These are phyloP conservation scores for Dendrothele bispora DNA, from an alignment of 768 basidiomycete genomes.

Conservation along the genomic window DNA sequence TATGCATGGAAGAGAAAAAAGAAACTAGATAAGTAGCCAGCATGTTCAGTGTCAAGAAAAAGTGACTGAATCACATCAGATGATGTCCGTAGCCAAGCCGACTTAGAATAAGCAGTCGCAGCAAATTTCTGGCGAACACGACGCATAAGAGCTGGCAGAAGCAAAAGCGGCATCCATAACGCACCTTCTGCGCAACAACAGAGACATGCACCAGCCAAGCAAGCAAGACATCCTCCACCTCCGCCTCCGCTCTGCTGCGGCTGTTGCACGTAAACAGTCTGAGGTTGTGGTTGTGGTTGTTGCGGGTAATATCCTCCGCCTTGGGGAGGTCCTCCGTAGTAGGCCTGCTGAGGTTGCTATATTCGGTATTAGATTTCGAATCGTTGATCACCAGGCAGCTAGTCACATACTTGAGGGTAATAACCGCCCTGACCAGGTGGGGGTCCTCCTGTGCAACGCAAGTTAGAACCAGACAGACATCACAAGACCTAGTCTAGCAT, in stretches of 20 bases:
- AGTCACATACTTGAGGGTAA: constrained; percentile 50
- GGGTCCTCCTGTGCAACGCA: constrained; percentile 45
- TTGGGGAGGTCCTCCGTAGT: constrained; percentile 47
- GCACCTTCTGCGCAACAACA: constrained; percentile 78
- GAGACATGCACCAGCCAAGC: constrained; percentile 59
- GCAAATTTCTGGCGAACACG: constrained; percentile 50
- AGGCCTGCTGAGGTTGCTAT: constrained; percentile 71
- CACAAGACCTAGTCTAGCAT: no score
- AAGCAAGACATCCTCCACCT: constrained; percentile 55
- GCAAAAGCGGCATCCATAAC: constrained; percentile 22
- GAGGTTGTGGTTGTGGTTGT: constrained; percentile 54
- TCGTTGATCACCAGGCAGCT: background rate
- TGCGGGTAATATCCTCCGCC: constrained; percentile 50
- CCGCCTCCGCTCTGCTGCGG: constrained; percentile 46
- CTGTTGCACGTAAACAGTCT: constrained; percentile 80
- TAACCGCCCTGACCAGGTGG: constrained; percentile 70
- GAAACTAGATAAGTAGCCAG: background rate
- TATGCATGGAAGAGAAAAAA: background rate
- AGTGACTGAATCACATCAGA: background rate
- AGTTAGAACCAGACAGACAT: constrained; percentile 4
- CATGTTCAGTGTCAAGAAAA: no score
- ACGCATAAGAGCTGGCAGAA: constrained; percentile 2
- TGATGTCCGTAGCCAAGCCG: no score
- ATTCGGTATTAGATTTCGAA: constrained; percentile 1
- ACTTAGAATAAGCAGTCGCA: constrained; percentile 71